These are phyloP conservation scores for Acanthamoeba royreba DNA, from an alignment of 208 protist genomes.

Conservation along the genomic window DNA sequence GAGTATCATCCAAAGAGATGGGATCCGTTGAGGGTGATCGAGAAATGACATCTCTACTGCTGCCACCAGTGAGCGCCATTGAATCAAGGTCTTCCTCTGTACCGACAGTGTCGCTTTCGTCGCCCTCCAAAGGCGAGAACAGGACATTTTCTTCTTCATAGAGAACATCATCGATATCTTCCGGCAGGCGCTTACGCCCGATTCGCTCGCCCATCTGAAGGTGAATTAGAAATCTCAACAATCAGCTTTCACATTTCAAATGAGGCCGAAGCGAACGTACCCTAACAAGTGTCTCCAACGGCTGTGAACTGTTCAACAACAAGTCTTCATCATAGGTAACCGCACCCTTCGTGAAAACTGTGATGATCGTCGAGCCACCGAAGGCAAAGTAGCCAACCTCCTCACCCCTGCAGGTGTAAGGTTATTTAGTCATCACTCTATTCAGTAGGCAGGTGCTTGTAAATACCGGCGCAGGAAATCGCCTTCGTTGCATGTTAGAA, in stretches of 20 bases:
- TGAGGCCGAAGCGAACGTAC: not conserved
- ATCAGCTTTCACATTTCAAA: no score
- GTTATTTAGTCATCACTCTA: not conserved
- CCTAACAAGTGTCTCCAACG: constrained; percentile 16
- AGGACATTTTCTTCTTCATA: not conserved
- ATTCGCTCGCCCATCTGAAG: not conserved
- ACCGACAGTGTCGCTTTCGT: not conserved
- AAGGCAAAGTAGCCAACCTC: constrained; percentile 84
- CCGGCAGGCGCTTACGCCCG: not conserved
- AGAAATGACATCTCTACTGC: not conserved
- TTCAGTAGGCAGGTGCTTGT: no score
- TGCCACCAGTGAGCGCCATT: not conserved
- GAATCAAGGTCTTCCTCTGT: not conserved
- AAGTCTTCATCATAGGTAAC: constrained; percentile 77
- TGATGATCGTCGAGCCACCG: constrained; percentile 79
- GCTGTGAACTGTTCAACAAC: constrained; percentile 61
- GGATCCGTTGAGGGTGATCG: not conserved
- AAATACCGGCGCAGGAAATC: not conserved
- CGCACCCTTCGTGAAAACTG: constrained; percentile 69
- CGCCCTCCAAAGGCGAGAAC: not conserved
- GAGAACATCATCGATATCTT: not conserved
- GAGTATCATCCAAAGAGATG: not conserved
- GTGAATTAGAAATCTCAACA: no score
- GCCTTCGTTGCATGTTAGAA: constrained; percentile 57
- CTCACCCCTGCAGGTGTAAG: constrained; percentile 67